Evolutionary conservation across 306 rosid species (phyloP).

Genomic region (Trifolium fragiferum): DNA sequence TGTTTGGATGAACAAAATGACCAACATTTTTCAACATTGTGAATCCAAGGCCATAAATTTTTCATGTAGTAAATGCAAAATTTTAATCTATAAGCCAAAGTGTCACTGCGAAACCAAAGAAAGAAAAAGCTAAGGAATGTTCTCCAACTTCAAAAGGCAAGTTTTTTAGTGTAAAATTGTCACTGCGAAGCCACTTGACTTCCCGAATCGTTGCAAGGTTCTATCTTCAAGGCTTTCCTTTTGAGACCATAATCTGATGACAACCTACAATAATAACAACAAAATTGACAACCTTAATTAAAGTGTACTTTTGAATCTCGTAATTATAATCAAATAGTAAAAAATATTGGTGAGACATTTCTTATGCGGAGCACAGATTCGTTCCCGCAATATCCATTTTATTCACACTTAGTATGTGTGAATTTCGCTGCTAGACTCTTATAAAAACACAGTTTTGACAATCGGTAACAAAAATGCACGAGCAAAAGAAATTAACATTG

Average conservation of each 20-base stretch:
- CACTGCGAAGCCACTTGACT: slow-evolving; percentile 69
- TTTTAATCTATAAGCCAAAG: slow-evolving; percentile 23
- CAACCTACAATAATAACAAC: slow-evolving; percentile 46
- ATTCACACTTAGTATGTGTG: too few species aligned
- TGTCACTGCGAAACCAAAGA: slow-evolving; percentile 4
- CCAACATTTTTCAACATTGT: background rate
- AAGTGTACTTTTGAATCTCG: too few species aligned
- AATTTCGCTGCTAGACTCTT: too few species aligned
- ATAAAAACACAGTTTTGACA: background rate
- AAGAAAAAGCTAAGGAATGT: background rate
- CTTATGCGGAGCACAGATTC: too few species aligned
- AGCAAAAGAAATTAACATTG: background rate
- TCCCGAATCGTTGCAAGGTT: slow-evolving; percentile 52
- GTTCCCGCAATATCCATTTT: too few species aligned
- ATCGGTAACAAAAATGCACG: background rate
- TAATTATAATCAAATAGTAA: background rate
- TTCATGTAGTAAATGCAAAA: background rate
- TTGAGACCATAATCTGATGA: slow-evolving; percentile 50
- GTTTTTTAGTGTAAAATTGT: slow-evolving; percentile 31
- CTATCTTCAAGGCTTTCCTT: slow-evolving; percentile 51
- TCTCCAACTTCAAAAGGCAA: background rate
- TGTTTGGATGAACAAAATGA: background rate
- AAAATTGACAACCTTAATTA: background rate
- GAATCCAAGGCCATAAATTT: slow-evolving; percentile 16
- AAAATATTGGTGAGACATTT: background rate